A percentile compares a stretch with the other conserved stretches of the same genome.
These are phyloP conservation scores for Pseudogymnoascus sp. DNA, from an alignment of 2,329 filamentous ascomycete genomes.

Conservation along the genomic window DNA sequence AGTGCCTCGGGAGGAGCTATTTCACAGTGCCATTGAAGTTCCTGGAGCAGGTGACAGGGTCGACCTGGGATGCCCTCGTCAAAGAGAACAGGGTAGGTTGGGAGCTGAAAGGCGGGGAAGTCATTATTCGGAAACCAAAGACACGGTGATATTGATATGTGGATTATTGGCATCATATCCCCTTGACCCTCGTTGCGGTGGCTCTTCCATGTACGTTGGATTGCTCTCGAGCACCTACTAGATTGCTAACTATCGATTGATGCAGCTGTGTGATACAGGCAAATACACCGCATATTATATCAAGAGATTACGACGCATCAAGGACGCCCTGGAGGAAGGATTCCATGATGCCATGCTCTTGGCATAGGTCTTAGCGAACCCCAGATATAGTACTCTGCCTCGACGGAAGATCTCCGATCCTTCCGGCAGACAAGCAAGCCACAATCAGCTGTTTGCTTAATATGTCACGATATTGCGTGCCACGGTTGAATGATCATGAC, in stretches of 20 bases:
- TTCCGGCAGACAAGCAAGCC: neutral
- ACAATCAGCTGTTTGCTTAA: neutral
- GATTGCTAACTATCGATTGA: neutral
- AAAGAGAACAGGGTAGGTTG: slow-evolving; percentile 71
- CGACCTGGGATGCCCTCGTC: slow-evolving; percentile 63
- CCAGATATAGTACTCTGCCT: neutral
- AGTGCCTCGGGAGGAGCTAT: slow-evolving; percentile 79
- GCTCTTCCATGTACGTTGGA: neutral
- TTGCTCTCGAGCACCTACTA: neutral
- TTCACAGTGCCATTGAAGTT: slow-evolving; percentile 60
- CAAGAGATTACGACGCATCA: neutral
- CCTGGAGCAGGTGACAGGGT: slow-evolving; percentile 59
- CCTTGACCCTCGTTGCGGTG: neutral
- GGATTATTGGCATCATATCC: neutral
- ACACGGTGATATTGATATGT: slow-evolving; percentile 26
- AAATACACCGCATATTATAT: neutral
- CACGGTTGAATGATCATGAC: neutral
- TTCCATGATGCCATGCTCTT: neutral
- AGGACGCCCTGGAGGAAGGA: neutral
- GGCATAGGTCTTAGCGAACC: neutral
- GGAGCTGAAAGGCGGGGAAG: slow-evolving; percentile 63
- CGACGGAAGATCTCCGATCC: neutral
- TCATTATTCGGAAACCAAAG: slow-evolving; percentile 65
- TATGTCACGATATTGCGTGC: slow-evolving; percentile 2
- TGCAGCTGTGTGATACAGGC: neutral